phyloP scores from a whole-genome alignment of 352 stramenopile genomes.

The Pilasporangium apinafurcum region DNA sequence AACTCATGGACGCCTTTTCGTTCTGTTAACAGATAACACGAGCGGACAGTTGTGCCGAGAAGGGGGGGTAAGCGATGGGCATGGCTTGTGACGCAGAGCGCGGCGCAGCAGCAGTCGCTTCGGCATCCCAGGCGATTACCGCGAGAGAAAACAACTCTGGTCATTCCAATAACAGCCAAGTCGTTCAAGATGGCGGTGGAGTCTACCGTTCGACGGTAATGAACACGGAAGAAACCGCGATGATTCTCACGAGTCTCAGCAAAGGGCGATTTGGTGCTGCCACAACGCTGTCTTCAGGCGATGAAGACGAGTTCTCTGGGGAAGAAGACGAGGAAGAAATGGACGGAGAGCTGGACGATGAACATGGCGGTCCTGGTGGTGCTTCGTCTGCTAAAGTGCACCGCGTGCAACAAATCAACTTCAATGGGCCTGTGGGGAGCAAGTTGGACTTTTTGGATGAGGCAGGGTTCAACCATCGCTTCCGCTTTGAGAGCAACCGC shows the following conservation, averaged over 20 bases:
- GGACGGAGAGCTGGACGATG: conserved; percentile 21
- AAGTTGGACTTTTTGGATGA: conserved; percentile 76
- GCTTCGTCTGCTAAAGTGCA: conserved; percentile 29
- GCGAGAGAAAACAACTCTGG: conserved; percentile 1
- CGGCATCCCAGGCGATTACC: conserved; percentile 1
- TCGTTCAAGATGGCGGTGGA: neutral
- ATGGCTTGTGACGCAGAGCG: conserved; percentile 63
- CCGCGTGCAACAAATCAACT: conserved; percentile 66
- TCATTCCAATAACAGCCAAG: conserved; percentile 3
- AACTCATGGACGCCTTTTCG: no score
- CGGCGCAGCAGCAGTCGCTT: conserved; percentile 12
- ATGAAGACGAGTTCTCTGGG: neutral
- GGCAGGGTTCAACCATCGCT: conserved; percentile 63
- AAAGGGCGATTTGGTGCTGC: conserved; percentile 35
- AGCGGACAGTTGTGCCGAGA: neutral
- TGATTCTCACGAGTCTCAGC: conserved; percentile 83
- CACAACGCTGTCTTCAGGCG: neutral
- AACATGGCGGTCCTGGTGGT: conserved; percentile 10
- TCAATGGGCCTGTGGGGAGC: conserved; percentile 58
- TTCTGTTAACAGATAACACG: no score
- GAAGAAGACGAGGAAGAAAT: conserved; percentile 21
- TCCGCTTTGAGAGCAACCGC: conserved; percentile 82
- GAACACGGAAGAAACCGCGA: conserved; percentile 79
- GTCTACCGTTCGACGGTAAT: conserved; percentile 5
- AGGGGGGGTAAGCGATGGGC: conserved; percentile 25